Evolutionary conservation across 305 asterid species (phyloP).

Genomic region (Rubia occidens): DNA sequence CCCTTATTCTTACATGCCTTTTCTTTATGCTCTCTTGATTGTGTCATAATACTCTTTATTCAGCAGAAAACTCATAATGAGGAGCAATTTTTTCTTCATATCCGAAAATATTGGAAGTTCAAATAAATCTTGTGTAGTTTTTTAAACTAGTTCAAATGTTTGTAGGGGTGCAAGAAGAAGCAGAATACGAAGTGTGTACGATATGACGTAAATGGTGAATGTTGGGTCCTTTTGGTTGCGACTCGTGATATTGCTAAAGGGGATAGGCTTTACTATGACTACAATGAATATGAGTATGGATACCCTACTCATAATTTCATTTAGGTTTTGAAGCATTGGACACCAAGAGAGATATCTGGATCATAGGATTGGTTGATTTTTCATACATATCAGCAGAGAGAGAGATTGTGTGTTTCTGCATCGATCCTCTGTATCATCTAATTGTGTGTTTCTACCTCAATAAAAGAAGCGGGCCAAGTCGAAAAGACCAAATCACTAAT

Average conservation of each 20-base stretch:
- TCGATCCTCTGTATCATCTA: too few relatives aligned
- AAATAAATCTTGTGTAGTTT: slow-evolving; percentile 2
- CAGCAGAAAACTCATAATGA: neutral
- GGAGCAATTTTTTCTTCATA: neutral
- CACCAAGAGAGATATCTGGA: neutral
- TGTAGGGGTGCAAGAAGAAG: slow-evolving; percentile 78
- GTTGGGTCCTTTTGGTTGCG: slow-evolving; percentile 62
- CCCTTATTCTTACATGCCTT: slow-evolving; percentile 19
- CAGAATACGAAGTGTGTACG: slow-evolving; percentile 74
- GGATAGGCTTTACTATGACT: slow-evolving; percentile 79
- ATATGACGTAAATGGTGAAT: slow-evolving; percentile 52
- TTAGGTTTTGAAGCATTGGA: slow-evolving; percentile 24
- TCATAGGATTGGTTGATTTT: too few relatives aligned
- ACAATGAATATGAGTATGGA: slow-evolving; percentile 75
- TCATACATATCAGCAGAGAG: too few relatives aligned
- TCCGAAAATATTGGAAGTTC: neutral
- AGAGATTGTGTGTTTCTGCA: too few relatives aligned
- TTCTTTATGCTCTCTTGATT: slow-evolving; percentile 9
- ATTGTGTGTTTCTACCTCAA: too few relatives aligned
- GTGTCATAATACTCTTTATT: neutral
- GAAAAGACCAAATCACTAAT: too few relatives aligned
- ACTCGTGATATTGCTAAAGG: slow-evolving; percentile 69
- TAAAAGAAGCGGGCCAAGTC: too few relatives aligned
- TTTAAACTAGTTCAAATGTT: slow-evolving; percentile 22
- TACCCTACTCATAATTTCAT: slow-evolving; percentile 79